Base-by-base conservation (phyloP, 768 basidiomycete species). In the Steccherinum ochraceum region DNA sequence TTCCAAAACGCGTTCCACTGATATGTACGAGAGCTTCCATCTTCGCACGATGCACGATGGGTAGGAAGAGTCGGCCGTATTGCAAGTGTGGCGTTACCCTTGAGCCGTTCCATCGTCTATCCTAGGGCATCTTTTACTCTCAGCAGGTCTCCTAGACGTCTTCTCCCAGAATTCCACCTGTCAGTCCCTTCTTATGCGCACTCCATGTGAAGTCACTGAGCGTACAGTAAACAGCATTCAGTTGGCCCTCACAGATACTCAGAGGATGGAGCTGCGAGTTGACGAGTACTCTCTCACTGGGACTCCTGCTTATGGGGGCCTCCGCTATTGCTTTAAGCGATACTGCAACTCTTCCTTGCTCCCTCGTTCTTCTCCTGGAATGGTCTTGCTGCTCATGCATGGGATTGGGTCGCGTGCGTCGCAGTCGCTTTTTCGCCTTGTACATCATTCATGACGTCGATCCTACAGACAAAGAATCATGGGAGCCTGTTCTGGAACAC, bases 131-230 rank as follows among this genome's bases (percentile, higher is more conserved):
- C n/a, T n/a, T n/a, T n/a, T n/a, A n/a, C n/a, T n/a, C n/a, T n/a
- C n/a, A n/a, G n/a, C n/a, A n/a, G n/a, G n/a, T n/a, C n/a, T n/a
- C n/a, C n/a, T n/a, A n/a, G n/a, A n/a, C n/a, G n/a, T n/a, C n/a
- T n/a, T n/a, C n/a, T n/a, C n/a, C n/a, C n/a, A n/a, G n/a, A n/a
- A n/a, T n/a, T n/a, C n/a, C n/a, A n/a, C n/a, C n/a, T n/a, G n/a
- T n/a, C n/a, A n/a, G n/a, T n/a, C n/a, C n/a, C n/a, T n/a, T n/a
- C n/a, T n/a, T n/a, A n/a, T n/a, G n/a, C n/a, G n/a, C n/a, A n/a
- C n/a, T n/a, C n/a, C n/a, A n/a, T n/a, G n/a, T 59, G 83, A 83
- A 0, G 72, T 81, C 5, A 66, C 80, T n/a, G 68, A 81, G 52
- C 75, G 64, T 49, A 74, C 79, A 0, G 78, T 84, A 49, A 69